Base-by-base conservation (phyloP, 2,329 filamentous ascomycete genomes). In the Exophiala sp. region DNA sequence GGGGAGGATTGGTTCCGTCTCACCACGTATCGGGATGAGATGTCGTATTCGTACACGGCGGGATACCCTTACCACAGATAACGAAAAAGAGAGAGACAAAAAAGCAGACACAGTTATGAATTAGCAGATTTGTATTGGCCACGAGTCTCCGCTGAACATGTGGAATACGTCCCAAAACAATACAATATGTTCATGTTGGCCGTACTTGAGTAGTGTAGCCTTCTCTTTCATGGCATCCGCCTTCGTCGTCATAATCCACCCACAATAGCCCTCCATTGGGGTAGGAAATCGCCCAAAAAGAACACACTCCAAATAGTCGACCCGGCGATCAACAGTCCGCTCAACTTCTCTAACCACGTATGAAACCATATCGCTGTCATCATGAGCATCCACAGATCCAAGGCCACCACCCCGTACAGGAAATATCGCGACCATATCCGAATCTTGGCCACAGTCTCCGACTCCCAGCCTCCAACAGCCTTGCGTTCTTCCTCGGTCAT, bases 301-400 rank as follows among this genome's bases (percentile, higher is more conserved):
- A 78, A 79, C 23, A 76, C 69, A 29, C 65, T 60, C 61, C 74
- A 78, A 14, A 79, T 63, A n/a, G 70, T 68, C 34, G 63, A 63
- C 22, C 75, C 62, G 5, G 76, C 75, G 35, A 77, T 66, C 18
- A 70, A 29, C 27, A 79, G 60, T 1, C 76, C 76, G 22, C 73
- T 75, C 48, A 77, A 63, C 84, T 97, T 98, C 73, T 98, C 93
- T 62, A 94, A 83, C 90, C 91, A 97, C 0, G 93, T 98, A 68
- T 98, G 93, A 64, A 98, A 98, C 75, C 91, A 98, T 32, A 94
- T 90, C 2, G 90, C 90, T 34, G 93, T 98, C 93, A 98, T 98
- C 54, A 97, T 75, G 65, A 98, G 69, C 93, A 98, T 98, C 88
- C 93, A 97, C 73, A 83, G 79, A 64, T 84, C 88, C 64, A 96